Evolutionary conservation across 306 rosid genomes (phyloP).

Genomic region (Alnus rubra): DNA sequence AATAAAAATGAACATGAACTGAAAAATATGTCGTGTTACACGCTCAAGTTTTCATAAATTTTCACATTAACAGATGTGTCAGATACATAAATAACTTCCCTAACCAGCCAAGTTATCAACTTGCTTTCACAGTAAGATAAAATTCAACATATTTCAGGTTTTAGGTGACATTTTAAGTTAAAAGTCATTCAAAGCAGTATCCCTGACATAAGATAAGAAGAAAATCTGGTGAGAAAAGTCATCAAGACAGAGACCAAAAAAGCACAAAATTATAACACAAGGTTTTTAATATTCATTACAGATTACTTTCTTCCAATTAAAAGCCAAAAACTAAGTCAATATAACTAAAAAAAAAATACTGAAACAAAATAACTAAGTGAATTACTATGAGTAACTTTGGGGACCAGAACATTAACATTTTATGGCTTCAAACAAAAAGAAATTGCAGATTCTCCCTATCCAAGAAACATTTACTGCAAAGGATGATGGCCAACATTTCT

Average conservation of each 20-base stretch:
- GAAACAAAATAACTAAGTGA: not conserved
- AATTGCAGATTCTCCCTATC: not conserved
- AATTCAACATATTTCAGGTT: not conserved
- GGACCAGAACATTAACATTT: not conserved
- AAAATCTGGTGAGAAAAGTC: not conserved
- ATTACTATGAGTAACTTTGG: not conserved
- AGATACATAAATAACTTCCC: not conserved
- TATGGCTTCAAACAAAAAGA: not conserved
- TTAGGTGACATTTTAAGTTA: not conserved
- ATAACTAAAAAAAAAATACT: not conserved
- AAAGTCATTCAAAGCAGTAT: not conserved
- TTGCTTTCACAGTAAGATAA: not conserved
- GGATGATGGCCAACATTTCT: not conserved
- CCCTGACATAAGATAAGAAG: not conserved
- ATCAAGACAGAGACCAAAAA: not conserved
- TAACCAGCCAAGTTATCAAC: not conserved
- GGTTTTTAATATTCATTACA: no score
- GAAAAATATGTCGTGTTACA: not conserved
- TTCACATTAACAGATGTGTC: not conserved
- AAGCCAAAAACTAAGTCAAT: not conserved
- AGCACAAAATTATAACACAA: not conserved
- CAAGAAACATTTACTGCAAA: not conserved
- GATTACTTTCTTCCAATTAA: not conserved
- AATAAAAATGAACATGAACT: not conserved
- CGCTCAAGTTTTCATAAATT: not conserved